Evolutionary conservation across 345 rosid species (phyloP), one percentile per base, ranked within the genome.

Genomic region (Lepidium aucheri): DNA sequence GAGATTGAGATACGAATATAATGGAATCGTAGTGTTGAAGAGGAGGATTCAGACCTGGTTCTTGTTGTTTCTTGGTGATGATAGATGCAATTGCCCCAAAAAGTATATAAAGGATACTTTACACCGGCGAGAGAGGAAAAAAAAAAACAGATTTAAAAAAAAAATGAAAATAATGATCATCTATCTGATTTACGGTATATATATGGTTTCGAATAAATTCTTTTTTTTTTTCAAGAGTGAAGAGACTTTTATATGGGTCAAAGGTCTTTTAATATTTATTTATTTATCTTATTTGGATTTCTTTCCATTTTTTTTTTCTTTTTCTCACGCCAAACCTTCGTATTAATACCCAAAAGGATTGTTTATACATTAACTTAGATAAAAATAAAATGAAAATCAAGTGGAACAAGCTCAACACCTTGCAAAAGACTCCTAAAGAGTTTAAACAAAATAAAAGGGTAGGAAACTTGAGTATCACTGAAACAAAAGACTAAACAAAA

Each of bases 21-120:
- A 63, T 17, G 9, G 38, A 71, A 65, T 32, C 49, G 60, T 5
- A 14, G 33, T 24, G 65, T 20, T 64, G 7, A 28, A 38, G 64
- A 6, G 14, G 60, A 51, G 47, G 55, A 73, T 57, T 11, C 71
- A 52, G 34, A 73, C 77, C 77, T 51, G 57, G 50, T 52, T 60
- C 44, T 28, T 53, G 68, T 60, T 7, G 67, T 43, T 10, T 26
- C 8, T 51, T 52, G 61, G 32, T 52, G 61, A 39, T 28, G 32
- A 28, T 28, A 28, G 32, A 5, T 56, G 16, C 53, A 63, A 46
- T 54, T 30, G n/a, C 42, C 20, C 51, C 51, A 46, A 18, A 41
- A 58, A 7, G 4, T 20, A 15, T 32, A 40, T 0, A 33, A 7
- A 28, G 32, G 32, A 24, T 4, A 28, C 20, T 61, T 61, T 50